These are phyloP conservation scores for Cercospora berteroae DNA, from an alignment of 2,329 filamentous ascomycete species.

Conservation along the genomic window DNA sequence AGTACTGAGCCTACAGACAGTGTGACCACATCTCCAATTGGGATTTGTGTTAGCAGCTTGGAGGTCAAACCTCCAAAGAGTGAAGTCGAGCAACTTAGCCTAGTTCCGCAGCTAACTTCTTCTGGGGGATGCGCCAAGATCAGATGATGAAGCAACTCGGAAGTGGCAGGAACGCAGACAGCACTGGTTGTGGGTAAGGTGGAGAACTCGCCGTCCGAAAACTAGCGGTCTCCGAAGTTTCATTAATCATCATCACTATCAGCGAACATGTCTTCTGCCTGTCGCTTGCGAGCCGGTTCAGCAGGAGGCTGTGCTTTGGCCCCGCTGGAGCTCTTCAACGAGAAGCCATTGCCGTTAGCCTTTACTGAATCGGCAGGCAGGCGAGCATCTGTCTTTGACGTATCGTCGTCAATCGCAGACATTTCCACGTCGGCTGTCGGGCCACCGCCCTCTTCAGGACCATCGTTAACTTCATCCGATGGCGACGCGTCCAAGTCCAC, in stretches of 20 bases:
- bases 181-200: neutral
- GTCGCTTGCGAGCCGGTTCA: conserved; percentile 60
- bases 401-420: neutral
- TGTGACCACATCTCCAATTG: neutral
- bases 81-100: neutral
- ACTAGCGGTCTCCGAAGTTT: neutral
- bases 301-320: conserved; percentile 28
- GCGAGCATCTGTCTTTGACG: neutral
- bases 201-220: neutral
- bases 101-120: neutral
- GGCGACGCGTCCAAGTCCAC: conserved; percentile 48
- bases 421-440: neutral
- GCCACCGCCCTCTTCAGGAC: conserved; percentile 37
- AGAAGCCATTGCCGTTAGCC: conserved; percentile 25
- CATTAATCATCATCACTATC: conserved; percentile 61
- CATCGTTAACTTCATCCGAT: conserved; percentile 37
- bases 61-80: neutral
- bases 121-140: neutral
- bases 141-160: neutral
- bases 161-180: conserved; percentile 1
- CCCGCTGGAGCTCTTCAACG: conserved; percentile 22
- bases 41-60: neutral
- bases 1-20: neutral
- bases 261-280: conserved; percentile 84
- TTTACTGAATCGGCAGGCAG: neutral